Base-by-base conservation (phyloP, 768 basidiomycete genomes). In the Hemileccinum impolitum region DNA sequence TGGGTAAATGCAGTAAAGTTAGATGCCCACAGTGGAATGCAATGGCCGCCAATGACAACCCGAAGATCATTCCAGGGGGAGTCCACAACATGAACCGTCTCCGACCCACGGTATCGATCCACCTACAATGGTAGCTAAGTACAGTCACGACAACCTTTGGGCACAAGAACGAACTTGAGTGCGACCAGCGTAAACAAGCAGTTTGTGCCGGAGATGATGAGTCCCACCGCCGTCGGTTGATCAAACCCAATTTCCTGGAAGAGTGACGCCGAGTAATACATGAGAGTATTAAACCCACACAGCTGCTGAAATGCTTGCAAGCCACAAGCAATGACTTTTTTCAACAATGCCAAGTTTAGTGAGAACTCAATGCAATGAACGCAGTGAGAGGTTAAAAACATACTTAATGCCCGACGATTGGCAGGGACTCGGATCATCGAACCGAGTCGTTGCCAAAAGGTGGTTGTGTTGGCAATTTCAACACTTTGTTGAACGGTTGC, bases 281-380 rank as follows among this genome's bases (percentile, higher is more conserved):
- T 81, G 50, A 90, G 75, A 0, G 89, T 88, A 59, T 91, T 90
- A 73, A 90, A 90, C 2, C 90, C 90, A 53, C 82, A 90, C 0
- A 91, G 74, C 61, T 91, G 90, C 60, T 91, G 89, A 67, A 82
- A 84, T 0, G 85, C 87, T 69, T 90, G 88, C 66, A 91, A 79
- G 39, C 85, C 89, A 60, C 86, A 87, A 11, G 79, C 85, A 13
- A 92, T 74, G 54, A 87, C 85, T 88, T 48, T 49, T 21, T 44
- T 36, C 8, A 6, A 3, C 23, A 8, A 18, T 31, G 36, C 4
- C 17, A 21, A 15, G 4, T 21, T 51, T 10, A 48, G 49, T 51
- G 13, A 42, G 21, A 35, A 47, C 21, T n/a, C 37, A 15, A 25
- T 40, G 25, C 21, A 14, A 23, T 23, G 23, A 23, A 23, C 2